These are phyloP conservation scores for Neoboletus magnificus DNA, from an alignment of 768 basidiomycete genomes.

Conservation along the genomic window DNA sequence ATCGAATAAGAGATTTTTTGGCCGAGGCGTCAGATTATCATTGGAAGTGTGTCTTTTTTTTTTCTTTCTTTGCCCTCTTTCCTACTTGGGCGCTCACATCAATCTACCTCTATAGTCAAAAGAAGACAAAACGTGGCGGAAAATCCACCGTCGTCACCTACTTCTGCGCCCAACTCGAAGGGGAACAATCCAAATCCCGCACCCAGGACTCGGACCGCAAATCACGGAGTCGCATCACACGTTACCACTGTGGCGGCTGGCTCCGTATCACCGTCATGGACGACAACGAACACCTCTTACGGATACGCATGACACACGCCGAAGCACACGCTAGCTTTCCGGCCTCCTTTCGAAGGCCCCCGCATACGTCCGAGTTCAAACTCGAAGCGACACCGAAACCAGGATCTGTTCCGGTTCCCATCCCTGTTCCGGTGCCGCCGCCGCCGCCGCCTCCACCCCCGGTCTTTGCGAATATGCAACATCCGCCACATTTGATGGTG, in stretches of 20 bases:
- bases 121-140: conserved; percentile 35
- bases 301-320: conserved; percentile 36
- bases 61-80: background rate
- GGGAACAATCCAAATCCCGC: conserved; percentile 34
- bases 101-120: conserved; percentile 18
- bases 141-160: conserved; percentile 36
- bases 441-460: conserved; percentile 14
- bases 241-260: conserved; percentile 35
- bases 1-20: conserved; percentile 33
- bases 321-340: conserved; percentile 34
- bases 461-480: conserved; percentile 24
- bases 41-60: conserved; percentile 29
- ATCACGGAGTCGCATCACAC: conserved; percentile 34
- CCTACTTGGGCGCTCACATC: background rate
- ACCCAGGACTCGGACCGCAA: conserved; percentile 33
- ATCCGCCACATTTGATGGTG: conserved; percentile 19
- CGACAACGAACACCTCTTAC: conserved; percentile 33
- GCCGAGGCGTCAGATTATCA: conserved; percentile 36
- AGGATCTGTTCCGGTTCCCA: conserved; percentile 9
- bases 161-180: conserved; percentile 35
- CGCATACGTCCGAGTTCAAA: conserved; percentile 33
- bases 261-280: conserved; percentile 37
- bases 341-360: conserved; percentile 31
- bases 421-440: conserved; percentile 7
- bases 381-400: conserved; percentile 30